phyloP scores from a whole-genome alignment of 2,329 filamentous ascomycete species.

The Aspergillus sp. region DNA sequence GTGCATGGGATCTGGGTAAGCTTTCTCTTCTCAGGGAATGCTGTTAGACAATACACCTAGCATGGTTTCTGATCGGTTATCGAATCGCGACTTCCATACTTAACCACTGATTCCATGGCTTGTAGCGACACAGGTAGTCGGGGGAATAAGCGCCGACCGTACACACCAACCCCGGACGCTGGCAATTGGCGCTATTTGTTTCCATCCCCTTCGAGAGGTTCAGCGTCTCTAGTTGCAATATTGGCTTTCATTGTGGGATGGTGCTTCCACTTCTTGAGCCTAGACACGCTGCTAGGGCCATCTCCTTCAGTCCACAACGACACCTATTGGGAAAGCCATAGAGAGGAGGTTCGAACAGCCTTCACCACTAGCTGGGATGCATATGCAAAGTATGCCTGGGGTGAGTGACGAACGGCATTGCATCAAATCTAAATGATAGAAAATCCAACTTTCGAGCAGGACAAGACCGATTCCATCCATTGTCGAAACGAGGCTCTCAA shows the following conservation, averaged over 20 bases:
- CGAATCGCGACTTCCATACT: too few relatives aligned
- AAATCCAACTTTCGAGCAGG: background rate
- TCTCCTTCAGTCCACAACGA: conserved; percentile 12
- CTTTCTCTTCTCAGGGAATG: too few relatives aligned
- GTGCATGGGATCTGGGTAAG: too few relatives aligned
- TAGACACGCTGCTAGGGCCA: conserved; percentile 6
- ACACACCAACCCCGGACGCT: too few relatives aligned
- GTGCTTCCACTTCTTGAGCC: background rate
- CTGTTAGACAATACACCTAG: too few relatives aligned
- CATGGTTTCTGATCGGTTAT: too few relatives aligned
- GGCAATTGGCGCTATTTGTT: too few relatives aligned
- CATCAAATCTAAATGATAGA: too few relatives aligned
- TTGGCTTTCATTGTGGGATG: background rate
- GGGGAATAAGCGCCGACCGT: too few relatives aligned
- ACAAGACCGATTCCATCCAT: conserved; percentile 15
- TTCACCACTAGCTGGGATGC: conserved; percentile 61
- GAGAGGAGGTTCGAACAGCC: conserved; percentile 51
- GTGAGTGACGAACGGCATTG: conserved; percentile 41
- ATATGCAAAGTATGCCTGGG: conserved; percentile 66
- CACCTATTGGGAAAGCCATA: conserved; percentile 64
- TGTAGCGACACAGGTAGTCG: too few relatives aligned
- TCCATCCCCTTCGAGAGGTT: too few relatives aligned
- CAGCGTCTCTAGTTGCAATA: background rate
- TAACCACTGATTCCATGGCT: too few relatives aligned
- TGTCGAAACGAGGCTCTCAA: conserved; percentile 21